phyloP scores from a whole-genome alignment of 2,329 filamentous ascomycete genomes.

The Ophiocordyceps sinensis region DNA sequence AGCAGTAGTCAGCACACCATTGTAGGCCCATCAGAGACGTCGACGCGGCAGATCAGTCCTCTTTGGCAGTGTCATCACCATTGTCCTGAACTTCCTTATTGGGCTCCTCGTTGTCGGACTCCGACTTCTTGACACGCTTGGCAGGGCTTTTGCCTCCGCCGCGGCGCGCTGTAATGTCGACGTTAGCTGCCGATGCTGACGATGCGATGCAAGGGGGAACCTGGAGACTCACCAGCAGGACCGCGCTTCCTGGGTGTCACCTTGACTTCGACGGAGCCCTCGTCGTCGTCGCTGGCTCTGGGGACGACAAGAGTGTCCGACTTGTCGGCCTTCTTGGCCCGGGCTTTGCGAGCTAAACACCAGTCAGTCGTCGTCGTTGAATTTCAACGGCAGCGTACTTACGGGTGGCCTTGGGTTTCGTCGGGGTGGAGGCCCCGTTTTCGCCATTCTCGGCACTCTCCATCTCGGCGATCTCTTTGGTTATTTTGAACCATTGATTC shows the following conservation, averaged over 20 bases:
- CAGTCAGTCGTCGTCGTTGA: background rate
- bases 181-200: too few species aligned
- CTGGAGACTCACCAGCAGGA: background rate
- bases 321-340: constrained; percentile 6
- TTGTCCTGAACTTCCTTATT: background rate
- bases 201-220: too few species aligned
- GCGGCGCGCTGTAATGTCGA: too few species aligned
- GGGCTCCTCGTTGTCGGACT: background rate
- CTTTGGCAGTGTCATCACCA: background rate
- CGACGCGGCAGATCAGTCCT: too few species aligned
- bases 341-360: constrained; percentile 9
- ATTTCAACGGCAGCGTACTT: constrained; percentile 3
- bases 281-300: background rate
- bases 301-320: background rate
- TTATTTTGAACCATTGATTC: constrained; percentile 21
- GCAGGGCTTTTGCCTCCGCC: background rate
- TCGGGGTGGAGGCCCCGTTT: background rate
- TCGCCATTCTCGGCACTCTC: constrained; percentile 9
- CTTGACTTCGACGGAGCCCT: background rate
- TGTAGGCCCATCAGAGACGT: too few species aligned
- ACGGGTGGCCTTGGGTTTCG: constrained; percentile 10
- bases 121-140: constrained; percentile 1
- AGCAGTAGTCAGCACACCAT: too few species aligned
- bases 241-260: background rate
- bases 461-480: constrained; percentile 20